These are phyloP conservation scores for Dendrobium nobile DNA, from an alignment of 106 monocot genomes.

Conservation along the genomic window DNA sequence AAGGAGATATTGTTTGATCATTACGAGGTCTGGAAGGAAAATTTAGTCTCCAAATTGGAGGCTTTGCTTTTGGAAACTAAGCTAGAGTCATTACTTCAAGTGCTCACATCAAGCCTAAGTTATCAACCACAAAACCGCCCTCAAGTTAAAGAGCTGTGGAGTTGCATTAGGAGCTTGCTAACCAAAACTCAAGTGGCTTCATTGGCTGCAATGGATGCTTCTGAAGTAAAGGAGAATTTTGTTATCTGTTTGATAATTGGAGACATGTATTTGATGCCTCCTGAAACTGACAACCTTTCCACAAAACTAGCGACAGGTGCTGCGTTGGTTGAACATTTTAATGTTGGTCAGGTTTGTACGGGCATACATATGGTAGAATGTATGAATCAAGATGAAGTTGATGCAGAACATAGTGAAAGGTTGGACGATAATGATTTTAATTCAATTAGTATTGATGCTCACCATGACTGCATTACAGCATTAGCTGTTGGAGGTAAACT, in stretches of 20 bases:
- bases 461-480: constrained; percentile 68
- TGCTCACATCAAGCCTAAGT: constrained; percentile 44
- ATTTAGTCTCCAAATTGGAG: constrained; percentile 34
- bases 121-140: constrained; percentile 53
- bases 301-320: not conserved
- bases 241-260: constrained; percentile 46
- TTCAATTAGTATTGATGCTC: constrained; percentile 47
- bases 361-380: constrained; percentile 5
- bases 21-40: constrained; percentile 55
- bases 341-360: constrained; percentile 3
- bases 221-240: constrained; percentile 19
- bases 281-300: constrained; percentile 5
- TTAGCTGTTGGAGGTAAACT: constrained; percentile 80
- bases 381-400: constrained; percentile 22
- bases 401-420: constrained; percentile 10
- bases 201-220: constrained; percentile 10
- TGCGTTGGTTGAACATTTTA: constrained; percentile 3
- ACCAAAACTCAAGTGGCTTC: constrained; percentile 13
- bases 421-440: constrained; percentile 16
- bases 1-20: constrained; percentile 5
- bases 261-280: constrained; percentile 9
- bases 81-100: constrained; percentile 37
- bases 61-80: constrained; percentile 20
- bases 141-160: constrained; percentile 48
- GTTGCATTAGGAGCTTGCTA: constrained; percentile 32